Percentiles rank a stretch among this genome's conserved stretches.
These are phyloP conservation scores for Vanderwaltozyma polyspora DNA, from an alignment of 805 yeast species.

Conservation along the genomic window DNA sequence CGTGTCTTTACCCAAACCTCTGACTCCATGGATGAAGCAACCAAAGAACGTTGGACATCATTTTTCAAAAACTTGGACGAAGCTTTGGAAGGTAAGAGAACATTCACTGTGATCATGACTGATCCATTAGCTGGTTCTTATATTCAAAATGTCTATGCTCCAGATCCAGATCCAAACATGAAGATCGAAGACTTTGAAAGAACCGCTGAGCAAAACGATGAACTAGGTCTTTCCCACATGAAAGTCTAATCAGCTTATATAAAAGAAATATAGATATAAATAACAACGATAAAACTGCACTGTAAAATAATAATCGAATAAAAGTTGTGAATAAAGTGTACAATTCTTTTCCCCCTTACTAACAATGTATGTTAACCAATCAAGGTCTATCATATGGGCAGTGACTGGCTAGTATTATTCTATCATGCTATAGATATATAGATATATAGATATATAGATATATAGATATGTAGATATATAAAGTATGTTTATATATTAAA, in stretches of 20 bases:
- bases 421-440: too few relatives aligned
- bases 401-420: too few relatives aligned
- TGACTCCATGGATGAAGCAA: slow-evolving; percentile 77
- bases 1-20: slow-evolving; percentile 79
- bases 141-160: slow-evolving; percentile 97
- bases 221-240: slow-evolving; percentile 60
- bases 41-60: slow-evolving; percentile 69
- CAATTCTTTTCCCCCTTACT: too few relatives aligned
- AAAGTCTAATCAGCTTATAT: slow-evolving; percentile 20
- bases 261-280: too few relatives aligned
- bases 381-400: too few relatives aligned
- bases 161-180: slow-evolving; percentile 97
- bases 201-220: slow-evolving; percentile 81
- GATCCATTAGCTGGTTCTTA: slow-evolving; percentile 95
- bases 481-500: too few relatives aligned
- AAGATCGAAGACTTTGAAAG: slow-evolving; percentile 80
- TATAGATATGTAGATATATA: too few relatives aligned
- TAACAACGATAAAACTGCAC: too few relatives aligned
- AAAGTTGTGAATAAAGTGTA: too few relatives aligned
- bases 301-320: too few relatives aligned
- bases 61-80: slow-evolving; percentile 66
- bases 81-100: slow-evolving; percentile 70
- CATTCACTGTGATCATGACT: slow-evolving; percentile 78
- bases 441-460: too few relatives aligned
- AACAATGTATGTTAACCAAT: too few relatives aligned